Conservation (phyloP, 2,329 filamentous ascomycete species). For the Colletotrichum cordylinicola region DNA sequence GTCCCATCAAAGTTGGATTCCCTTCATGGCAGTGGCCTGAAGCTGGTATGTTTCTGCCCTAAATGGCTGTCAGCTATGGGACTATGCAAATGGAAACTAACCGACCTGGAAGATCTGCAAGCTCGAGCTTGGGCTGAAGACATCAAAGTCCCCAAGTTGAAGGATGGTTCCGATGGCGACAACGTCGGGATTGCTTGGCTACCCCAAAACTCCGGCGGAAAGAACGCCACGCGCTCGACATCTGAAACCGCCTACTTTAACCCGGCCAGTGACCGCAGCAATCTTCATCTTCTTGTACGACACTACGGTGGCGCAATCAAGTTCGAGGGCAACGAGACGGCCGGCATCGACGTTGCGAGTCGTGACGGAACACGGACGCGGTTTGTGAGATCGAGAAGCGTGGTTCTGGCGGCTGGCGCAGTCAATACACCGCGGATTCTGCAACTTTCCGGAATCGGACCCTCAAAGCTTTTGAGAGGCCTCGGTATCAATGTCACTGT, state of each 20-base stretch:
- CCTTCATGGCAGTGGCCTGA: slow-evolving; percentile 30
- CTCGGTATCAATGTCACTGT: slow-evolving; percentile 56
- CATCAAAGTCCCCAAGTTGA: slow-evolving; percentile 11
- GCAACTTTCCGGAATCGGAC: slow-evolving; percentile 62
- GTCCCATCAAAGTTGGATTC: slow-evolving; percentile 27
- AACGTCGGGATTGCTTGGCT: slow-evolving; percentile 29
- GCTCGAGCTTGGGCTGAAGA: slow-evolving; percentile 24
- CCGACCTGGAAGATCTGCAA: background rate
- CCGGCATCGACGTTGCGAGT: slow-evolving; percentile 31
- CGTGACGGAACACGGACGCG: slow-evolving; percentile 14
- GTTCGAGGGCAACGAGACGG: slow-evolving; percentile 38
- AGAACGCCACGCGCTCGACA: slow-evolving; percentile 23
- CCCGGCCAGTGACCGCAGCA: slow-evolving; percentile 20
- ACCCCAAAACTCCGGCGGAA: slow-evolving; percentile 24
- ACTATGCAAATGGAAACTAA: background rate
- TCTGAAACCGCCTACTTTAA: slow-evolving; percentile 27
- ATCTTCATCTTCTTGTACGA: slow-evolving; percentile 25
- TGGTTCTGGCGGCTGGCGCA: slow-evolving; percentile 44
- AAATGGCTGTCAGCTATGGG: background rate
- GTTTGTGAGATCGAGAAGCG: slow-evolving; percentile 25
- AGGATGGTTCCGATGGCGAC: slow-evolving; percentile 26
- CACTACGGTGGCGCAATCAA: slow-evolving; percentile 27
- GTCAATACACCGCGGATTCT: slow-evolving; percentile 64
- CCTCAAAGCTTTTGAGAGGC: slow-evolving; percentile 36
- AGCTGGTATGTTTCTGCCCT: slow-evolving; percentile 2